Conservation (phyloP, 768 basidiomycete genomes). For the Pleurotus pulmonarius region DNA sequence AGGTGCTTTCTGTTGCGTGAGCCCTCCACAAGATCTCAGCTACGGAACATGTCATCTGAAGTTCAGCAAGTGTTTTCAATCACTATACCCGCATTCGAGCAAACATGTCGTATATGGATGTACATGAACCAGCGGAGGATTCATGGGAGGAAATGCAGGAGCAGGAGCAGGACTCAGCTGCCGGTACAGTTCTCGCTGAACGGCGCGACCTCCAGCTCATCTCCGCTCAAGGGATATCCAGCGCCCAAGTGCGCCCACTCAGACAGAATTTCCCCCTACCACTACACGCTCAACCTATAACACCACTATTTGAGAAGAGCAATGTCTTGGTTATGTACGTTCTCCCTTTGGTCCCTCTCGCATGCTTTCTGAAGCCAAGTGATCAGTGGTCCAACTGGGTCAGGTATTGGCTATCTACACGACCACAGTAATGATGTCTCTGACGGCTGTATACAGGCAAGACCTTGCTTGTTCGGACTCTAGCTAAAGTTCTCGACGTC, state of each 20-base stretch:
- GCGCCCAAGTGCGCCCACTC: slow-evolving; percentile 70
- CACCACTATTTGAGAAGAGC: slow-evolving; percentile 84
- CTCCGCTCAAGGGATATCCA: slow-evolving; percentile 33
- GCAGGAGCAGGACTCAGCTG: background rate
- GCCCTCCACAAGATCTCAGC: slow-evolving; percentile 26
- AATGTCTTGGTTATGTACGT: slow-evolving; percentile 89
- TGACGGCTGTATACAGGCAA: slow-evolving; percentile 51
- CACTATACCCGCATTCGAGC: slow-evolving; percentile 88
- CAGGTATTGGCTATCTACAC: slow-evolving; percentile 41
- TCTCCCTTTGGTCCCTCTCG: background rate
- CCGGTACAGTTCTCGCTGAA: background rate
- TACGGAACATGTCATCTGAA: background rate
- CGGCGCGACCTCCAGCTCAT: slow-evolving; percentile 19
- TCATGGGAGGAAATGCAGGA: slow-evolving; percentile 8
- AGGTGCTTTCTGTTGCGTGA: slow-evolving; percentile 90
- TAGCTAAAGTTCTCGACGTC: slow-evolving; percentile 89
- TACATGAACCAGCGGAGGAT: slow-evolving; percentile 22
- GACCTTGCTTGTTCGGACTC: slow-evolving; percentile 83
- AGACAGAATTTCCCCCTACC: slow-evolving; percentile 38
- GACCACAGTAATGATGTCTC: background rate
- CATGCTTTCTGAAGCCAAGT: background rate
- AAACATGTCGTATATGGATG: slow-evolving; percentile 51
- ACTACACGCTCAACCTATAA: slow-evolving; percentile 35
- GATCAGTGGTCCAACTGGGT: slow-evolving; percentile 69
- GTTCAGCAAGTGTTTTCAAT: slow-evolving; percentile 72